Conservation (phyloP, 2,329 filamentous ascomycete genomes). For the Colletotrichum karsti region DNA sequence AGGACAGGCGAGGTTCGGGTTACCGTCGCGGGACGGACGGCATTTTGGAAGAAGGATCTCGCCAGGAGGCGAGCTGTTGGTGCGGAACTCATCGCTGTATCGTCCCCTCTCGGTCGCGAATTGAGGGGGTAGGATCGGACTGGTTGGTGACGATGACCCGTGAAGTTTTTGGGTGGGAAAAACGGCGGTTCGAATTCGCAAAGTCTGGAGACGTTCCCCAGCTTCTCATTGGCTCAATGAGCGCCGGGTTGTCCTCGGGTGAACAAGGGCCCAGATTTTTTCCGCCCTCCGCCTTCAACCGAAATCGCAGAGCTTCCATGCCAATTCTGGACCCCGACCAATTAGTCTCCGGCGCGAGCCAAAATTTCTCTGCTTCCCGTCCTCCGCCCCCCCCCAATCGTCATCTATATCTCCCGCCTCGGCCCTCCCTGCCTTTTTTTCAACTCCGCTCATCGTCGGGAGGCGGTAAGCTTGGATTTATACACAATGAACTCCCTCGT, state of each 20-base stretch:
- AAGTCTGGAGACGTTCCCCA: slow-evolving; percentile 1
- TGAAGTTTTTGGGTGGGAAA: slow-evolving; percentile 23
- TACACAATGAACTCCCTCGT: slow-evolving; percentile 56
- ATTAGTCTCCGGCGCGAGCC: slow-evolving; percentile 29
- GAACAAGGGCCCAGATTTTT: slow-evolving; percentile 30
- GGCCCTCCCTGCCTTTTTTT: slow-evolving; percentile 26
- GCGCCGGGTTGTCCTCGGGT: slow-evolving; percentile 21
- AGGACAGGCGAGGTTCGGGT: slow-evolving; percentile 31
- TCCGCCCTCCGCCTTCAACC: slow-evolving; percentile 44
- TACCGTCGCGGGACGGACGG: slow-evolving; percentile 31
- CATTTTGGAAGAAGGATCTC: slow-evolving; percentile 43
- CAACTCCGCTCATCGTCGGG: slow-evolving; percentile 38
- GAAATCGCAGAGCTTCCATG: slow-evolving; percentile 42
- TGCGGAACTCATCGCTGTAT: slow-evolving; percentile 51
- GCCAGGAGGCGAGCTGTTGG: slow-evolving; percentile 52
- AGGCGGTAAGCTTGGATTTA: slow-evolving; percentile 32
- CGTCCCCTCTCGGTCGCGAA: slow-evolving; percentile 36
- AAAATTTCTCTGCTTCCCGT: slow-evolving; percentile 45
- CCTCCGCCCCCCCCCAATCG: slow-evolving; percentile 35
- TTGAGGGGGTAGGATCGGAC: not conserved
- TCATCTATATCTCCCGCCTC: slow-evolving; percentile 31
- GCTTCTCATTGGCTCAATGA: not conserved
- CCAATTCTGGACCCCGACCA: slow-evolving; percentile 12
- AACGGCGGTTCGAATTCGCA: slow-evolving; percentile 18
- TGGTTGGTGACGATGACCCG: not conserved